These are phyloP conservation scores for Kwoniella shivajii DNA, from an alignment of 1,284 basidiomycete species.

Conservation along the genomic window DNA sequence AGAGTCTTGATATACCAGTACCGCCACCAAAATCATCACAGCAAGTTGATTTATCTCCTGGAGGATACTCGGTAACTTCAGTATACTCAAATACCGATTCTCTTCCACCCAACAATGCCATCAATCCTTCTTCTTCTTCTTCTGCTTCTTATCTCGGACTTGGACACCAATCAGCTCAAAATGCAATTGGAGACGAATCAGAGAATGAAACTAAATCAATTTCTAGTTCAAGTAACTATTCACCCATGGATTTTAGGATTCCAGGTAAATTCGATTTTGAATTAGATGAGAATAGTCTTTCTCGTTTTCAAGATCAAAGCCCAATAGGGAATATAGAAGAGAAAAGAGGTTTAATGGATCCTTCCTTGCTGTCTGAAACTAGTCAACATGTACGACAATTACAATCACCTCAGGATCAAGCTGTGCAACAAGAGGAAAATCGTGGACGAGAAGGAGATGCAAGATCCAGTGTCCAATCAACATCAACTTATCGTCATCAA, in stretches of 20 bases:
- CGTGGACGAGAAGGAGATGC: not conserved
- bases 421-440: not conserved
- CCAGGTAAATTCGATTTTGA: conserved; percentile 5
- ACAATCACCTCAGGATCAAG: not conserved
- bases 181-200: not conserved
- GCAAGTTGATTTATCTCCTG: conserved; percentile 1
- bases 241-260: conserved; percentile 7
- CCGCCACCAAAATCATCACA: not conserved
- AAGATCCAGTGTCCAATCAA: conserved; percentile 21
- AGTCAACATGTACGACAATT: no score
- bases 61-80: conserved; percentile 9
- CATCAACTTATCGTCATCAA: conserved; percentile 18
- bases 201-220: not conserved
- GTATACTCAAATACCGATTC: conserved; percentile 7
- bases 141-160: not conserved
- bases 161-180: not conserved
- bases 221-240: conserved; percentile 15
- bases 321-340: no score
- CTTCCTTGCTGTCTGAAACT: no score
- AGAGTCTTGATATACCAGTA: not conserved
- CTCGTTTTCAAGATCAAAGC: no score
- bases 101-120: not conserved
- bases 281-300: not conserved
- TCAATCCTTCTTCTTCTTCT: not conserved
- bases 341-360: not conserved